phyloP scores from a whole-genome alignment of 2,329 filamentous ascomycete genomes.

The Claviceps purpurea region DNA sequence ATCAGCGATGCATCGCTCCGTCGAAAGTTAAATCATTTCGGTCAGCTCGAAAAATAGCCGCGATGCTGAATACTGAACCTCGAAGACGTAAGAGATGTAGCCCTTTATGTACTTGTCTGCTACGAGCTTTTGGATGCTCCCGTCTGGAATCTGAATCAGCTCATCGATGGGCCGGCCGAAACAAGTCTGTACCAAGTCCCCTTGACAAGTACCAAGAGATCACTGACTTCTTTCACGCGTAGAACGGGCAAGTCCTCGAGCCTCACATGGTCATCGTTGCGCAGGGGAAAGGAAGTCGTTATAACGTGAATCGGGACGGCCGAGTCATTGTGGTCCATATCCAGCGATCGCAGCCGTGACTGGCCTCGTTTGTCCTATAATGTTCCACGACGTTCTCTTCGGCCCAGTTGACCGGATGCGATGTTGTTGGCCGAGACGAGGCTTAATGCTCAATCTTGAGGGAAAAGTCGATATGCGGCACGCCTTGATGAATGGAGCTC shows the following conservation, averaged over 20 bases:
- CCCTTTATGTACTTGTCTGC: slow-evolving; percentile 25
- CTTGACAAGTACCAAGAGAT: slow-evolving; percentile 78
- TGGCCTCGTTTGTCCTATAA: no score
- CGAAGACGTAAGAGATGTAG: slow-evolving; percentile 40
- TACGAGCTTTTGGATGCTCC: slow-evolving; percentile 52
- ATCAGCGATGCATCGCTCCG: slow-evolving; percentile 44
- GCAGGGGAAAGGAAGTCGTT: no score
- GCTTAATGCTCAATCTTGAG: slow-evolving; percentile 57
- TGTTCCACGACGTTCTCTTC: no score
- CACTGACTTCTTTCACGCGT: slow-evolving; percentile 67
- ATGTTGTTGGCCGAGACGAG: background rate
- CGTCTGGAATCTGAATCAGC: slow-evolving; percentile 71
- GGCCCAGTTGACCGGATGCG: no score
- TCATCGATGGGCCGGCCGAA: slow-evolving; percentile 82
- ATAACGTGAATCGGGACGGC: no score
- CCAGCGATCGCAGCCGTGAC: no score
- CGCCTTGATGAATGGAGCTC: slow-evolving; percentile 92
- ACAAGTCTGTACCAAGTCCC: slow-evolving; percentile 69
- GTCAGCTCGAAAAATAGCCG: slow-evolving; percentile 83
- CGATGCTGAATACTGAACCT: slow-evolving; percentile 65
- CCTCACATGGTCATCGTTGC: slow-evolving; percentile 49
- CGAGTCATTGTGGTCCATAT: no score
- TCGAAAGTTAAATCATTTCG: slow-evolving; percentile 53
- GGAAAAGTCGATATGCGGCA: slow-evolving; percentile 88
- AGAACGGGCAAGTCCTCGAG: slow-evolving; percentile 84